Conservation (phyloP, 164 flowering plant species). For the Tetracentron sinense region DNA sequence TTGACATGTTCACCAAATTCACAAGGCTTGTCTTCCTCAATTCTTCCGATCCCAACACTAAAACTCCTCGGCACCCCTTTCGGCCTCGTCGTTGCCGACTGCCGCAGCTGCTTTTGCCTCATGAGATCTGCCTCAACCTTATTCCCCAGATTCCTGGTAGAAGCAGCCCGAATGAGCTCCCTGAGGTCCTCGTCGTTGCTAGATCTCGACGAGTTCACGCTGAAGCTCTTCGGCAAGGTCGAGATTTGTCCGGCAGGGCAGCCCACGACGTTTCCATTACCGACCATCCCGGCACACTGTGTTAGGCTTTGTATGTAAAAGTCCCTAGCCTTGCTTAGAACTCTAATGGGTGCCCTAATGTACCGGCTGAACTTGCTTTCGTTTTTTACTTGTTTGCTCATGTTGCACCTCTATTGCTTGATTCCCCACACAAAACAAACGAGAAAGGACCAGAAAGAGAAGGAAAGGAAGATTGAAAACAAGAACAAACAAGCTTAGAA, state of each 20-base stretch:
- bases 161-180: constrained; percentile 42
- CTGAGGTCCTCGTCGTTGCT: constrained; percentile 35
- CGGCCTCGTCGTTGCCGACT: background rate
- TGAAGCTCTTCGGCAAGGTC: constrained; percentile 43
- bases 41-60: constrained; percentile 52
- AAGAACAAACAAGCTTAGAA: too few relatives aligned
- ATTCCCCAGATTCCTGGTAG: constrained; percentile 24
- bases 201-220: constrained; percentile 23
- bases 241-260: constrained; percentile 18
- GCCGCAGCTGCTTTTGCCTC: constrained; percentile 1
- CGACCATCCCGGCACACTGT: constrained; percentile 25
- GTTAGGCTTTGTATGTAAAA: constrained; percentile 38
- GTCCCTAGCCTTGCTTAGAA: constrained; percentile 33
- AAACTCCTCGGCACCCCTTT: constrained; percentile 30
- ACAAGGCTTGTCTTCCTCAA: constrained; percentile 62
- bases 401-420: constrained; percentile 7
- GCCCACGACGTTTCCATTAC: constrained; percentile 11
- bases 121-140: constrained; percentile 12
- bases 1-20: constrained; percentile 34
- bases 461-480: too few relatives aligned
- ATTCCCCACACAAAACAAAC: too few relatives aligned
- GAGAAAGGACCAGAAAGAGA: too few relatives aligned
- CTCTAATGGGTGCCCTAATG: constrained; percentile 35
- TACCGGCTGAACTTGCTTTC: constrained; percentile 16
- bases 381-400: constrained; percentile 13